Evolutionary conservation across 805 yeast genomes (phyloP), one percentile per base, ranked within the genome.

Genomic region (Wickerhamomyces subpelliculosus): DNA sequence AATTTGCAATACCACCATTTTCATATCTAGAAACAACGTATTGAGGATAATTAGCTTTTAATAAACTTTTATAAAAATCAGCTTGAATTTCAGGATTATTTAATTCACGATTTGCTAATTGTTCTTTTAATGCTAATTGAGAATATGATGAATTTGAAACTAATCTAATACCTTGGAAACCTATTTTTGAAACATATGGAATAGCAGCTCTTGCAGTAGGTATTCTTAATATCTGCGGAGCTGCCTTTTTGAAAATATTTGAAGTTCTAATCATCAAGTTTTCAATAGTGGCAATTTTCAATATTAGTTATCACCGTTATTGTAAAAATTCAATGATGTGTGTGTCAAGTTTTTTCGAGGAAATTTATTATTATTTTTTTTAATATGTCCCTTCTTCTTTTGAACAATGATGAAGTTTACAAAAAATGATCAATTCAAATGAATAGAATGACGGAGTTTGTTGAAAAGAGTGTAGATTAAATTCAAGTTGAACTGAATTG

Each of bases 11-110:
- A n/a, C 96, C 96, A 0, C 93, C 84, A 8, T 94, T 84, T 59
- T 94, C 97, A 58, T 75, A 94, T 42, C 99, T 74, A 40, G 93
- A 82, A n/a, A 90, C 87, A 7, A 93, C 96, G 38, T 90, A 81
- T 52, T 88, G 95, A n/a, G 98, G 97, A 57, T 87, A 93, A 62
- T 85, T 84, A 39, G 90, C 73, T 41, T 75, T 75, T 46, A 93
- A 60, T 34, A 93, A 67, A 12, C 78, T 70, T 44, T 74, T 73
- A 65, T 93, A 93, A 53, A 93, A 90, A 39, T 76, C 80, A 2
- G 94, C 89, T 63, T 93, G 99, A 6, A 75, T 67, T 4, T 57
- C 63, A 2, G 97, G 73, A 58, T 85, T 82, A 34, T 68, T 61
- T 33, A 85, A 61, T 40, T 84, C 80, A 43, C 72, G 65, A 61